These are phyloP conservation scores for Eucalyptus albens DNA, from an alignment of 345 rosid genomes.

Conservation along the genomic window DNA sequence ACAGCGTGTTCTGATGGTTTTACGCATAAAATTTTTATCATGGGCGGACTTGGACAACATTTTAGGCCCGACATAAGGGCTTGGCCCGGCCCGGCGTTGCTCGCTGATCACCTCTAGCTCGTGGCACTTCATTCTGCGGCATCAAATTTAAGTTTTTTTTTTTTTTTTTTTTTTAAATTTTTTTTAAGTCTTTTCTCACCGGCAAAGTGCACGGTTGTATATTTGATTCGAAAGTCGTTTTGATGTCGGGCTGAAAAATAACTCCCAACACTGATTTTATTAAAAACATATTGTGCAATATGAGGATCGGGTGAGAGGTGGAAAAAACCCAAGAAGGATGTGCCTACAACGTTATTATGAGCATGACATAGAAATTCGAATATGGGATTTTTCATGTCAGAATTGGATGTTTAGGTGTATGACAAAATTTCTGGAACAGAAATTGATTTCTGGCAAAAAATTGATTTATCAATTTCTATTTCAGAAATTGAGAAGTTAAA, in stretches of 20 bases:
- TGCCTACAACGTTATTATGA: fast-evolving
- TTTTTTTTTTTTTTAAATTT: too few species aligned
- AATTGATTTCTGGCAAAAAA: too few species aligned
- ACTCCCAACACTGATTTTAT: neutral
- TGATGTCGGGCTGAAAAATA: neutral
- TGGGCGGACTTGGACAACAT: neutral
- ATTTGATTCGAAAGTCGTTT: neutral
- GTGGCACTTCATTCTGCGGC: neutral
- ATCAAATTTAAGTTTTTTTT: neutral
- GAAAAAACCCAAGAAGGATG: neutral
- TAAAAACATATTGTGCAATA: neutral
- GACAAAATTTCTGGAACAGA: too few species aligned
- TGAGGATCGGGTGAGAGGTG: neutral
- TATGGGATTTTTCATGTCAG: neutral
- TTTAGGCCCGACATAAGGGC: neutral
- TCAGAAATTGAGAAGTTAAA: too few species aligned
- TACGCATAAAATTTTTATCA: neutral
- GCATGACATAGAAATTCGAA: neutral
- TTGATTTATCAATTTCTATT: too few species aligned
- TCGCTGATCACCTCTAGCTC: neutral
- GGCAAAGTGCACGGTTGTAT: neutral
- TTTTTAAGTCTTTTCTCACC: neutral
- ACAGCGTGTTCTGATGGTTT: neutral
- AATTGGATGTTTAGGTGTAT: neutral
- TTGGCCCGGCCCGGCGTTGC: neutral